Conservation (phyloP, 1,139 yeast genomes). For the Pichia sp. region DNA sequence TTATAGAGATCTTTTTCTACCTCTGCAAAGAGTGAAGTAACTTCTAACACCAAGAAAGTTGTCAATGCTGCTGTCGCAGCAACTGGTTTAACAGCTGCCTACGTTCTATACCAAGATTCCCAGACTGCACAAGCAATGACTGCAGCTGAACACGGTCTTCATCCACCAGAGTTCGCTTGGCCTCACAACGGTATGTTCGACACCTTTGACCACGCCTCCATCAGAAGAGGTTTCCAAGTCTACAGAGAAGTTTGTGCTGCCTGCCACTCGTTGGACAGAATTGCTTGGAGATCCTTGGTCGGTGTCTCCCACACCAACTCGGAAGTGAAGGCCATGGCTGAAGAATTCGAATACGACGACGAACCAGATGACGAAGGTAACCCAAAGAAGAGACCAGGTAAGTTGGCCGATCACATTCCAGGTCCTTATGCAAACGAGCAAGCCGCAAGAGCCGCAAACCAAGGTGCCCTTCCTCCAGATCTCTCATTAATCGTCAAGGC, state of each 20-base stretch:
- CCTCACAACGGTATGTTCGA: constrained; percentile 89
- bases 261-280: constrained; percentile 94
- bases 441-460: constrained; percentile 99
- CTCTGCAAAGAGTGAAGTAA: constrained; percentile 32
- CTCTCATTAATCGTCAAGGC: constrained; percentile 96
- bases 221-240: constrained; percentile 99
- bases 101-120: constrained; percentile 72
- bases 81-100: constrained; percentile 68
- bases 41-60: constrained; percentile 49
- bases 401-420: constrained; percentile 91
- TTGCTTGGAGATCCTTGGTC: constrained; percentile 97
- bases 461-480: constrained; percentile 99
- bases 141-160: constrained; percentile 98
- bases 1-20: constrained; percentile 31
- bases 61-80: constrained; percentile 63
- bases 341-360: constrained; percentile 95
- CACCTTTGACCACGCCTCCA: constrained; percentile 92
- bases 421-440: constrained; percentile 96
- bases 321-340: constrained; percentile 93
- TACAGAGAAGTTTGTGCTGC: constrained; percentile 99
- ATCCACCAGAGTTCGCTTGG: constrained; percentile 92
- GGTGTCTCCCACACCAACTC: constrained; percentile 91
- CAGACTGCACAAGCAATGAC: constrained; percentile 94
- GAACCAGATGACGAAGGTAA: constrained; percentile 99
- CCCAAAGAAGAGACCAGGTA: constrained; percentile 98